These are phyloP conservation scores for Wallacemonas sp. DNA, from an alignment of 208 protist genomes.

Conservation along the genomic window DNA sequence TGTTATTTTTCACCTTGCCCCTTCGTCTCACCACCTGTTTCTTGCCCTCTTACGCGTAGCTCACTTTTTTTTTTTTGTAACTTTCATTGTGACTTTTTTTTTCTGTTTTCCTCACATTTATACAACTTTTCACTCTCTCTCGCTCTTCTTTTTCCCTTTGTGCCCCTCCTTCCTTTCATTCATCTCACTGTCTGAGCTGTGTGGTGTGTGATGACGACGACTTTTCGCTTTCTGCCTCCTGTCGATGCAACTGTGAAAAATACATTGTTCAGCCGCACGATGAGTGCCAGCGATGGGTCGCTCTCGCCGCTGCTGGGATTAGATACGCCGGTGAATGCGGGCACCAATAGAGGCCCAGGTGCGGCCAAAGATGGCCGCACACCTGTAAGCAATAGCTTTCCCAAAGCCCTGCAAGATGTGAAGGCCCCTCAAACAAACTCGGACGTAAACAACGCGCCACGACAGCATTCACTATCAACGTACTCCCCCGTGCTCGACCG, in stretches of 20 bases:
- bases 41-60: not conserved
- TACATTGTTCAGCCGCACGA: not conserved
- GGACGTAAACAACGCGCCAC: too few species aligned
- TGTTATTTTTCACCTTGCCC: not conserved
- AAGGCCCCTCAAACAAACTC: too few species aligned
- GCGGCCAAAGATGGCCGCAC: not conserved
- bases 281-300: too few species aligned
- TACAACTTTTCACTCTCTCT: not conserved
- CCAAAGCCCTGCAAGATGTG: too few species aligned
- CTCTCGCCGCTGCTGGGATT: not conserved
- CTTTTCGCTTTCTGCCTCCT: not conserved
- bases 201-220: slow-evolving; percentile 4
- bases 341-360: not conserved
- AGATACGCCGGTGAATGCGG: not conserved
- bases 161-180: not conserved
- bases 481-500: not conserved
- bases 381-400: too few species aligned
- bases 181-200: not conserved
- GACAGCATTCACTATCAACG: not conserved
- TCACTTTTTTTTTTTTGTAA: not conserved
- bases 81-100: not conserved
- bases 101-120: not conserved
- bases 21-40: not conserved
- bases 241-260: not conserved
- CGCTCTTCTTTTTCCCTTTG: not conserved